Percentiles rank a stretch among this genome's conserved stretches.
phyloP scores from a whole-genome alignment of 768 basidiomycete species.

The Xerocomellus amylosporus region DNA sequence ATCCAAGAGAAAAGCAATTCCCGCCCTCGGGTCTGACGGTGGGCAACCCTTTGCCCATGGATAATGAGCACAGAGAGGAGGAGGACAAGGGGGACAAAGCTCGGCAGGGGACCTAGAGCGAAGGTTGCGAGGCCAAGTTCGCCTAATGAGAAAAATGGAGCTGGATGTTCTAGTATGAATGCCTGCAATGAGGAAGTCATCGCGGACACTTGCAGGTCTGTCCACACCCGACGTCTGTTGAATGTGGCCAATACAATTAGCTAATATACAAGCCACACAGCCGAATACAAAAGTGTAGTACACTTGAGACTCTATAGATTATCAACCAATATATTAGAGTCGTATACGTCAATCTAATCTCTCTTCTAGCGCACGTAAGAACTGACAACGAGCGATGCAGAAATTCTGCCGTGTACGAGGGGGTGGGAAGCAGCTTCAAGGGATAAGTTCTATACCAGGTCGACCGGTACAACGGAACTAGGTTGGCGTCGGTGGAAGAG shows the following conservation, averaged over 20 bases:
- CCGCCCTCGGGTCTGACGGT: conserved; percentile 27
- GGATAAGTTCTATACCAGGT: background rate
- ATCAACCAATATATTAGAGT: too few relatives aligned
- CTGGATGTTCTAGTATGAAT: conserved; percentile 26
- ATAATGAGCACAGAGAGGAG: conserved; percentile 26
- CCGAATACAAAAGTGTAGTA: too few relatives aligned
- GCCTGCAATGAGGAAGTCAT: conserved; percentile 23
- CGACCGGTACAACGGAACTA: background rate
- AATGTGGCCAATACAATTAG: too few relatives aligned
- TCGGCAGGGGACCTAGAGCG: conserved; percentile 30
- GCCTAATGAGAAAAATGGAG: conserved; percentile 20
- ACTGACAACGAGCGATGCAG: background rate
- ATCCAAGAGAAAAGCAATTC: conserved; percentile 35
- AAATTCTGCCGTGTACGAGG: background rate
- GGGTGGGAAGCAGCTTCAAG: background rate
- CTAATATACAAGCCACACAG: too few relatives aligned
- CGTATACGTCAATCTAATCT: too few relatives aligned
- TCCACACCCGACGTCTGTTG: too few relatives aligned
- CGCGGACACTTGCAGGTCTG: background rate
- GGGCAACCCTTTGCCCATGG: conserved; percentile 32
- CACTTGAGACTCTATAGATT: too few relatives aligned
- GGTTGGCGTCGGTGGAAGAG: background rate
- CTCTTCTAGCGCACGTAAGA: background rate
- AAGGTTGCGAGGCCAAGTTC: conserved; percentile 26
- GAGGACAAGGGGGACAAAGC: conserved; percentile 35